A percentile compares a stretch with the other conserved stretches of the same genome.
These are phyloP conservation scores for Mucuna pruriens DNA, from an alignment of 306 rosid species.

Conservation along the genomic window DNA sequence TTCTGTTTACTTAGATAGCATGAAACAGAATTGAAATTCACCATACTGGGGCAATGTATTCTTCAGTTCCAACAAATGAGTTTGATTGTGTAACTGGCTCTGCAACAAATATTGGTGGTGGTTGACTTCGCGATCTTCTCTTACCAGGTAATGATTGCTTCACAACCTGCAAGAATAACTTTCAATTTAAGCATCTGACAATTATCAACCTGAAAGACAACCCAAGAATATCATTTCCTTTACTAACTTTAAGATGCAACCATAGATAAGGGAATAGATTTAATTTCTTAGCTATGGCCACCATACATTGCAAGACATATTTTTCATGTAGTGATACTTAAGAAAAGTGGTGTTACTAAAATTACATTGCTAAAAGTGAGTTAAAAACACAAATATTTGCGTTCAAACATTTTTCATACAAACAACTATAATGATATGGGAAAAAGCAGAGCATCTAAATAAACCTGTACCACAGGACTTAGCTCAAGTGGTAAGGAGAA, in stretches of 20 bases:
- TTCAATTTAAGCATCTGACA: slow-evolving; percentile 32
- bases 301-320: neutral
- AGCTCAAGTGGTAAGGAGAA: neutral
- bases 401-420: neutral
- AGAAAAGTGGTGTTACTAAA: neutral
- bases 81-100: slow-evolving; percentile 79
- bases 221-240: slow-evolving; percentile 15
- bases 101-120: slow-evolving; percentile 73
- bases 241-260: neutral
- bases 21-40: slow-evolving; percentile 45
- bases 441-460: neutral
- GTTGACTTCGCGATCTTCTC: slow-evolving; percentile 67
- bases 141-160: slow-evolving; percentile 53
- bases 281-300: neutral
- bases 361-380: neutral
- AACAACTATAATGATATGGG: neutral
- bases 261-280: neutral
- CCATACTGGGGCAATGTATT: slow-evolving; percentile 96
- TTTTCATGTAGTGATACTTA: neutral
- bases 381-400: neutral
- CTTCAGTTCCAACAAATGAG: slow-evolving; percentile 98
- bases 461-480: slow-evolving; percentile 2
- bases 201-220: slow-evolving; percentile 24
- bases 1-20: slow-evolving; percentile 10
- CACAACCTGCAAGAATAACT: slow-evolving; percentile 56